Evolutionary conservation across 2,329 filamentous ascomycete genomes (phyloP).

Genomic region (Kalaharituber pfeilii): DNA sequence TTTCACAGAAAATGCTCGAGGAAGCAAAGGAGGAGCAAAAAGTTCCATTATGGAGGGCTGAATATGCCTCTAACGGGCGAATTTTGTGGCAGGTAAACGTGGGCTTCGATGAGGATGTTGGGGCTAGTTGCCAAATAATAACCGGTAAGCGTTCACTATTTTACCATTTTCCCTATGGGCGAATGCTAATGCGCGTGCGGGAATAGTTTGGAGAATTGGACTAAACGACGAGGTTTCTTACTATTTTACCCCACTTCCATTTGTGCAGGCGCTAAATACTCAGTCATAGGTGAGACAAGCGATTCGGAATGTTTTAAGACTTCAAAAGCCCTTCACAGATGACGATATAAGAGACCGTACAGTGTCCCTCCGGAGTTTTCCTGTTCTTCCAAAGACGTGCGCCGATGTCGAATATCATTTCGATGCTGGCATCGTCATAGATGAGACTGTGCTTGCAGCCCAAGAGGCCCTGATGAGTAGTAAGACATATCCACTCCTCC

Average conservation of each 20-base stretch:
- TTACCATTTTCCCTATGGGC: background rate
- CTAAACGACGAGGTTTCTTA: background rate
- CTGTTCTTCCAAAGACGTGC: background rate
- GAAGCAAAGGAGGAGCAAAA: background rate
- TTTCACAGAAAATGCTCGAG: background rate
- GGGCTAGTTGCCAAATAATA: background rate
- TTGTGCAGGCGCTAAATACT: no score
- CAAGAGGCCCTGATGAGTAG: background rate
- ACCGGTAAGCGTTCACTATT: background rate
- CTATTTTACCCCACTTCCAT: background rate
- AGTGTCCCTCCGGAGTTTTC: background rate
- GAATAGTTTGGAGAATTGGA: background rate
- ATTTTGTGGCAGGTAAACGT: conserved; percentile 1
- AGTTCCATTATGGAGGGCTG: background rate
- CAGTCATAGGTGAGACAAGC: background rate
- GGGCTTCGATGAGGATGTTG: background rate
- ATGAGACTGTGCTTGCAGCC: background rate
- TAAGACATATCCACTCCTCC: background rate
- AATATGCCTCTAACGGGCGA: background rate
- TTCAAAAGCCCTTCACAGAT: background rate
- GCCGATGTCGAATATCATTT: no score
- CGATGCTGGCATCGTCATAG: no score
- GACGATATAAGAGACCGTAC: background rate
- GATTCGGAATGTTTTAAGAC: background rate
- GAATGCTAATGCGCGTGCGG: background rate